phyloP scores from a whole-genome alignment of 2,329 filamentous ascomycete species.

The Emericellopsis cladophorae region DNA sequence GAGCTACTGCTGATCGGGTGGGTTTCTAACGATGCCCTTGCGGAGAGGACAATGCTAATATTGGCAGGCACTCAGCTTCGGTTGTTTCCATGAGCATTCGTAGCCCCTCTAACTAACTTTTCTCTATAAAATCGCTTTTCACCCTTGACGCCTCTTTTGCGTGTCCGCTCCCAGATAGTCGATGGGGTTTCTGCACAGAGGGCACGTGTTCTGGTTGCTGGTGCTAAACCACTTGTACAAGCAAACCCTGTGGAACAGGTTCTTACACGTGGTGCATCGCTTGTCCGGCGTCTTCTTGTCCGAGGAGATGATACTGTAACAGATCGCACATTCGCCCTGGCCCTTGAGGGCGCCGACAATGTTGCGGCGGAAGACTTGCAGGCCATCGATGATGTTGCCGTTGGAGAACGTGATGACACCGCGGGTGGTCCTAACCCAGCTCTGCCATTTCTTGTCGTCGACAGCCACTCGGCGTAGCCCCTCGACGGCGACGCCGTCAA shows the following conservation, averaged over 20 bases:
- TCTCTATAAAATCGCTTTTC: not conserved
- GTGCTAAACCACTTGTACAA: constrained; percentile 96
- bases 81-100: too few relatives aligned
- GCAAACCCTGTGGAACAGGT: constrained; percentile 81
- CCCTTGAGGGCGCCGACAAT: constrained; percentile 81
- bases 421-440: constrained; percentile 78
- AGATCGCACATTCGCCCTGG: constrained; percentile 91
- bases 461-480: constrained; percentile 77
- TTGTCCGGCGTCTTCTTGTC: constrained; percentile 90
- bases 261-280: constrained; percentile 82
- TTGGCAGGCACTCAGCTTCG: too few relatives aligned
- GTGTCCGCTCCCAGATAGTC: constrained; percentile 36
- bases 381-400: constrained; percentile 75
- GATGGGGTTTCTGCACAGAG: constrained; percentile 84
- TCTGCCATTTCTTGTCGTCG: constrained; percentile 83
- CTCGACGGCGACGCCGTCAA: constrained; percentile 64
- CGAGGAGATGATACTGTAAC: constrained; percentile 83
- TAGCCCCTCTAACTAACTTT: not conserved
- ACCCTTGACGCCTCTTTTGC: constrained; percentile 19
- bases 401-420: constrained; percentile 91
- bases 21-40: constrained; percentile 2
- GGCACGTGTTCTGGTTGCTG: constrained; percentile 84
- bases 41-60: too few relatives aligned
- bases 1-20: constrained; percentile 49
- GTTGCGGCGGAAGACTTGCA: constrained; percentile 76